Percentiles rank a stretch among this genome's conserved stretches.
Conservation (phyloP, 2,329 filamentous ascomycete species). For the Fusarium robinianum region DNA sequence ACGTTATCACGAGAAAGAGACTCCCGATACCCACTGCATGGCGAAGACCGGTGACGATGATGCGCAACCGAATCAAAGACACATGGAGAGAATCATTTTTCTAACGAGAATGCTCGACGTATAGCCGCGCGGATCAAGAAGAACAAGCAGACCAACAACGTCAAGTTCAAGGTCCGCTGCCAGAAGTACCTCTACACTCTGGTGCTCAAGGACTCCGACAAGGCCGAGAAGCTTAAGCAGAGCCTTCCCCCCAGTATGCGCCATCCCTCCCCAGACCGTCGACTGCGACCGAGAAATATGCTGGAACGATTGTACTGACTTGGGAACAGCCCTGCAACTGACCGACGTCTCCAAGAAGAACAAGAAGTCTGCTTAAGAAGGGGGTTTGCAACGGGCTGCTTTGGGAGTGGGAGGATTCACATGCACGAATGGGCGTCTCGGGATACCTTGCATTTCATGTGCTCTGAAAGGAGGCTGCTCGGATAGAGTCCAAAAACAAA, state of each 20-base stretch:
- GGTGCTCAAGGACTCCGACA: conserved; percentile 96
- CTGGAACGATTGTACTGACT: conserved; percentile 14
- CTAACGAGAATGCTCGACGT: conserved; percentile 39
- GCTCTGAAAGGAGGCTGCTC: conserved; percentile 46
- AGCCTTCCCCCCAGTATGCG: conserved; percentile 92
- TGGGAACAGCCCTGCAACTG: conserved; percentile 54
- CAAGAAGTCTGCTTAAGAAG: conserved; percentile 38
- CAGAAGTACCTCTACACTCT: conserved; percentile 95
- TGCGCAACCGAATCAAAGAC: conserved; percentile 16
- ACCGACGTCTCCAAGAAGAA: conserved; percentile 62
- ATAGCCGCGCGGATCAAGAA: conserved; percentile 93
- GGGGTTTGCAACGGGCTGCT: conserved; percentile 33
- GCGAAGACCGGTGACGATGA: conserved; percentile 6
- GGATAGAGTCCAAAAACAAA: conserved; percentile 44
- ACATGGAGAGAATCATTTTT: conserved; percentile 17
- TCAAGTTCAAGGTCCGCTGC: conserved; percentile 99
- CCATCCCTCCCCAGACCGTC: conserved; percentile 7
- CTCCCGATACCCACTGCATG: conserved; percentile 4
- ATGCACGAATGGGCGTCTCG: conserved; percentile 59
- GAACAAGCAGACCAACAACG: conserved; percentile 85
- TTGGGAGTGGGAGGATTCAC: conserved; percentile 42
- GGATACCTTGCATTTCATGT: conserved; percentile 59
- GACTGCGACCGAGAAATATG: not conserved
- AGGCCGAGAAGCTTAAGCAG: conserved; percentile 99
- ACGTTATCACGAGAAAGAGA: conserved; percentile 54